These are phyloP conservation scores for Phlyctochytrium bullatum DNA, from an alignment of 192 early-diverging fungal genomes.

Conservation along the genomic window DNA sequence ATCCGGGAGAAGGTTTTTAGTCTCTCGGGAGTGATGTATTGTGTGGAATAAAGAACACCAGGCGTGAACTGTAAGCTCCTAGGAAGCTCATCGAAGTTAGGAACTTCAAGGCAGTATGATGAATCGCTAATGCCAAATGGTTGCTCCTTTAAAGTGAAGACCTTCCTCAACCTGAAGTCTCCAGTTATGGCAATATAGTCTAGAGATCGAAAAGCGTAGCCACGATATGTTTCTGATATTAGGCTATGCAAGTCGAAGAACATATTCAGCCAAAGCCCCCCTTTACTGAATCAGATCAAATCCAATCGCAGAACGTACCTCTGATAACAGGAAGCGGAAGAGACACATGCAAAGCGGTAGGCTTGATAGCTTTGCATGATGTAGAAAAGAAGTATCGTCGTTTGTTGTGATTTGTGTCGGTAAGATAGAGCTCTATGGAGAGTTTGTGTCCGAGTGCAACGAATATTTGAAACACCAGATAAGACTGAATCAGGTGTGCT, in stretches of 20 bases:
- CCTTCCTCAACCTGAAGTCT: conserved; percentile 36
- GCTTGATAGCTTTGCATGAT: conserved; percentile 26
- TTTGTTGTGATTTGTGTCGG: conserved; percentile 37
- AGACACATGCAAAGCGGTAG: conserved; percentile 41
- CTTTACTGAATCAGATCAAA: conserved; percentile 12
- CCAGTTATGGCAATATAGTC: conserved; percentile 30
- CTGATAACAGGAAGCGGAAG: conserved; percentile 29
- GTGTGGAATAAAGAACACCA: conserved; percentile 14
- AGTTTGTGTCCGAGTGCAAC: conserved; percentile 29
- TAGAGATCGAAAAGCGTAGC: conserved; percentile 37
- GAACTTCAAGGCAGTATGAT: not conserved
- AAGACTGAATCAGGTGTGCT: conserved; percentile 44
- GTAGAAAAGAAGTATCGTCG: conserved; percentile 47
- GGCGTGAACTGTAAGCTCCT: conserved; percentile 15
- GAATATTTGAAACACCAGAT: conserved; percentile 41
- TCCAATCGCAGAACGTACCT: conserved; percentile 6
- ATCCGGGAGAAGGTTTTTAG: too few relatives aligned
- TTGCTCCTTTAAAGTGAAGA: conserved; percentile 38
- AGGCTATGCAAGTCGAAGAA: conserved; percentile 39
- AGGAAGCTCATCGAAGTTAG: conserved; percentile 16
- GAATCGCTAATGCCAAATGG: conserved; percentile 21
- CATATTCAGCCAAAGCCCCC: conserved; percentile 43
- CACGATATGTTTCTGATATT: conserved; percentile 33
- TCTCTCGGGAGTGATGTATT: conserved; percentile 11
- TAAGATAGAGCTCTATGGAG: conserved; percentile 34